These are phyloP conservation scores for Teunomyces barrocoloradensis DNA, from an alignment of 805 yeast species.

Conservation along the genomic window DNA sequence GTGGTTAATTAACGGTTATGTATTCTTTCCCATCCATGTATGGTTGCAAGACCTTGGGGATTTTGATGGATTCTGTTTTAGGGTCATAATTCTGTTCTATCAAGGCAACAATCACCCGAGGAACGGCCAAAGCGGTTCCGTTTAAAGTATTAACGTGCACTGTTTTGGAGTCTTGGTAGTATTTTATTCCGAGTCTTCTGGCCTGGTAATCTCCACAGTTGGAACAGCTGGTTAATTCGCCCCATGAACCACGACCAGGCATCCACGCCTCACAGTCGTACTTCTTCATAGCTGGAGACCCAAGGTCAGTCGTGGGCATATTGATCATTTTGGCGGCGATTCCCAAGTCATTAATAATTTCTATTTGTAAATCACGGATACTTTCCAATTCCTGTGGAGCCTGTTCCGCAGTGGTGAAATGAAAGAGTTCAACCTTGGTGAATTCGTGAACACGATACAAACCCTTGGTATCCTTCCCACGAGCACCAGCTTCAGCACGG, in stretches of 20 bases:
- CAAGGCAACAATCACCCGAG: conserved; percentile 86
- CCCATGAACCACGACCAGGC: conserved; percentile 95
- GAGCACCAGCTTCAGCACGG: conserved; percentile 96
- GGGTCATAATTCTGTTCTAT: conserved; percentile 80
- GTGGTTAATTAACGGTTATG: conserved; percentile 13
- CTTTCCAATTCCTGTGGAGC: conserved; percentile 56
- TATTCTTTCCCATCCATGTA: conserved; percentile 66
- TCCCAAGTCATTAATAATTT: conserved; percentile 64
- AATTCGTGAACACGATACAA: conserved; percentile 94
- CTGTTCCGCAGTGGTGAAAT: conserved; percentile 53
- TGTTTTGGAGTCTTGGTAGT: conserved; percentile 28
- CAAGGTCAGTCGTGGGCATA: conserved; percentile 89
- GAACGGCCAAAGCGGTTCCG: conserved; percentile 96
- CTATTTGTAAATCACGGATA: conserved; percentile 62
- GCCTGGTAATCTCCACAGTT: conserved; percentile 92
- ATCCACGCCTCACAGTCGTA: conserved; percentile 96
- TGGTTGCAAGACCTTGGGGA: conserved; percentile 67
- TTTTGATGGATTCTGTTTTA: conserved; percentile 45
- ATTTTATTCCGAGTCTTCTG: conserved; percentile 72
- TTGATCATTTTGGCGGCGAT: conserved; percentile 76
- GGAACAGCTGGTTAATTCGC: conserved; percentile 88
- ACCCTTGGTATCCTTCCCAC: conserved; percentile 91
- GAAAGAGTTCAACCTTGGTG: conserved; percentile 89
- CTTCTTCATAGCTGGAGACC: conserved; percentile 89
- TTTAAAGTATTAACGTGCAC: conserved; percentile 76